A percentile compares a stretch with the other conserved stretches of the same genome.
phyloP scores from a whole-genome alignment of 345 rosid genomes.

The Heritiera fomes region DNA sequence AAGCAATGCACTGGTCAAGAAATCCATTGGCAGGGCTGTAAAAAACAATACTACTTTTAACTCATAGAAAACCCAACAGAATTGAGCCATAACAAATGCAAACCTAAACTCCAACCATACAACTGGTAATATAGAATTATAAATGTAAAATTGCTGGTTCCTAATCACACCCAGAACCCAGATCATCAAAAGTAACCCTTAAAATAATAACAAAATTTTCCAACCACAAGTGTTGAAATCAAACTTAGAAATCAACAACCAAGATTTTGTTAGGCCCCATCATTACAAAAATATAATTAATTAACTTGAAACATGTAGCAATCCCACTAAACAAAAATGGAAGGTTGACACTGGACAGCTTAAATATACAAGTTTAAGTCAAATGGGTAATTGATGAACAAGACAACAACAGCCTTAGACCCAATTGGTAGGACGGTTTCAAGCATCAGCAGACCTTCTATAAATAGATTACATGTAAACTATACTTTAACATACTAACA shows the following conservation, averaged over 20 bases:
- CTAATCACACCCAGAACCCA: conserved; percentile 3
- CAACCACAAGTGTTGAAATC: conserved; percentile 31
- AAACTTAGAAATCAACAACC: conserved; percentile 18
- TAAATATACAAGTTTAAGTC: conserved; percentile 30
- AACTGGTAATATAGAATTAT: conserved; percentile 16
- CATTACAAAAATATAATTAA: neutral
- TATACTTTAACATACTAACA: neutral
- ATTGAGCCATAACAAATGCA: neutral
- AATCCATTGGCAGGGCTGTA: conserved; percentile 12
- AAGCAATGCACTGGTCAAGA: conserved; percentile 27
- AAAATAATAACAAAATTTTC: neutral
- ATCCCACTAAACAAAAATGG: too few relatives aligned
- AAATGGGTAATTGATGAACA: conserved; percentile 27
- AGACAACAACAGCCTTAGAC: conserved; percentile 26
- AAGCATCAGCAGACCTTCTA: neutral
- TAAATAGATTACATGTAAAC: neutral
- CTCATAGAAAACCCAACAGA: conserved; percentile 34
- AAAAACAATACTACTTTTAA: conserved; percentile 9
- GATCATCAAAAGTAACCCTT: neutral
- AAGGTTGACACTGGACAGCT: conserved; percentile 24
- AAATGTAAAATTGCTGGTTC: conserved; percentile 22
- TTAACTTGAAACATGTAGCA: neutral
- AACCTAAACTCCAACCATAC: neutral
- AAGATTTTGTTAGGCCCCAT: conserved; percentile 36
- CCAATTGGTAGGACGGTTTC: conserved; percentile 50